Percentiles rank a stretch among this genome's conserved stretches.
These are phyloP conservation scores for Crithidia fasciculata DNA, from an alignment of 208 protist species.

Conservation along the genomic window DNA sequence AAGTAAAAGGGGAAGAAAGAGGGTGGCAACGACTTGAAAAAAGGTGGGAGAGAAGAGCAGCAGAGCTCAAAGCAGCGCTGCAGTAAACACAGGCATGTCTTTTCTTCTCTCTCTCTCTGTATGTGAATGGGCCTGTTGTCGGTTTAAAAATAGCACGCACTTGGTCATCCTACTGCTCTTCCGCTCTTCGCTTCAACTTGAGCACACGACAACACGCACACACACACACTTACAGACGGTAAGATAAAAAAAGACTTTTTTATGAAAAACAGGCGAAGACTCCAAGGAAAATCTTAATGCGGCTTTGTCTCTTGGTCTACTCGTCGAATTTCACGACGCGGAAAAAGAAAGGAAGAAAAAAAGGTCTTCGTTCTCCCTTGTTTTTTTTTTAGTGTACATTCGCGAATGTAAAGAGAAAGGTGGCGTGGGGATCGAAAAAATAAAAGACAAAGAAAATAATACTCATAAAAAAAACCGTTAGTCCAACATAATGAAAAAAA, in stretches of 20 bases:
- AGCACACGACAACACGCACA: slow-evolving; percentile 2
- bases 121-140: too few relatives aligned
- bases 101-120: slow-evolving; percentile 1
- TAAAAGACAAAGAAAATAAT: too few relatives aligned
- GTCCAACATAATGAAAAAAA: too few relatives aligned
- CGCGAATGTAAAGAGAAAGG: too few relatives aligned
- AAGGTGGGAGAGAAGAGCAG: neutral
- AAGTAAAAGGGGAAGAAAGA: too few relatives aligned
- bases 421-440: too few relatives aligned
- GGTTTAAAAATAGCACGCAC: neutral
- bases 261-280: neutral
- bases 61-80: too few relatives aligned
- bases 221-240: slow-evolving; percentile 3
- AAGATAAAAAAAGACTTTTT: neutral
- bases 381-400: neutral
- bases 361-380: neutral
- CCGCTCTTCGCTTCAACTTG: neutral
- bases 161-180: too few relatives aligned
- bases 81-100: neutral
- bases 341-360: neutral
- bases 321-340: neutral
- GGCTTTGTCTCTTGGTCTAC: neutral
- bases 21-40: neutral
- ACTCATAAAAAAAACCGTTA: too few relatives aligned
- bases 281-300: too few relatives aligned